These are phyloP conservation scores for Fomitopsis pulvina DNA, from an alignment of 768 basidiomycete species.

Conservation along the genomic window DNA sequence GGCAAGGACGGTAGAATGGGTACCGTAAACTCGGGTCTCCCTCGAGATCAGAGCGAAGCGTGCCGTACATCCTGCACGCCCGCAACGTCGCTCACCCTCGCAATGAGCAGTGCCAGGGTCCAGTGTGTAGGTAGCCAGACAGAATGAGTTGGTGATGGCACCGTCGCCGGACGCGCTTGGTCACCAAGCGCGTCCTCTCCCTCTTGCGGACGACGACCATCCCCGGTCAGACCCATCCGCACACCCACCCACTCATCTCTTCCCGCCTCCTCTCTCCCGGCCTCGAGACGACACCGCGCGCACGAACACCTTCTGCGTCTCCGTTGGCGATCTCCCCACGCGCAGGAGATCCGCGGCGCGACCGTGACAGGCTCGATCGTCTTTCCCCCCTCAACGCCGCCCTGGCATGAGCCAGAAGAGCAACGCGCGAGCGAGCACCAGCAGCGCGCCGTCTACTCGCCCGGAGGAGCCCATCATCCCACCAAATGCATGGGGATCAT, in stretches of 20 bases:
- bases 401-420: conserved; percentile 60
- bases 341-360: not conserved
- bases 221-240: not conserved
- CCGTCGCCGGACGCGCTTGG: not conserved
- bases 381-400: not conserved
- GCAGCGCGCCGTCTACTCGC: conserved; percentile 15
- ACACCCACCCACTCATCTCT: not conserved
- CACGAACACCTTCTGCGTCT: not conserved
- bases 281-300: not conserved
- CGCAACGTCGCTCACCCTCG: too few relatives aligned
- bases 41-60: not conserved
- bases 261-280: not conserved
- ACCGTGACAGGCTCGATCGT: not conserved
- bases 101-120: too few relatives aligned
- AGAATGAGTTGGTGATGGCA: not conserved
- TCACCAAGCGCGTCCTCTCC: not conserved
- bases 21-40: not conserved
- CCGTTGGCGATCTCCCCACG: not conserved
- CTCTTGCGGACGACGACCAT: not conserved
- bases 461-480: conserved; percentile 27
- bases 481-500: conserved; percentile 65
- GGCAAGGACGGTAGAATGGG: not conserved
- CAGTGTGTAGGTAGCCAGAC: not conserved
- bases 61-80: not conserved
- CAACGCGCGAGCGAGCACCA: conserved; percentile 37